Conservation (phyloP, 148 eudicot genomes). For the Nyssa sinensis region DNA sequence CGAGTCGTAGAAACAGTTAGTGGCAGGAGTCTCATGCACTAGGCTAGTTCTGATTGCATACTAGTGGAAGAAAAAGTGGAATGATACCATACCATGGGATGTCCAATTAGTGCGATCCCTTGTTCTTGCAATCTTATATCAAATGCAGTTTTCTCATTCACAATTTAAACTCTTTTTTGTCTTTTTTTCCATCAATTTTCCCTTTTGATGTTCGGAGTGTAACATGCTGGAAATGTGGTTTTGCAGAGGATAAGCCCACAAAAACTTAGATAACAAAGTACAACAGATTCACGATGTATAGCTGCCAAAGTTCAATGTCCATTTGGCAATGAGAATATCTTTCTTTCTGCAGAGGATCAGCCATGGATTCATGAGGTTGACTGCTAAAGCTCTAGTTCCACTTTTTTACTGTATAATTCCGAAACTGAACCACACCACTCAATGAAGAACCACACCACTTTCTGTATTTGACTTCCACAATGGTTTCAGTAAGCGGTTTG, state of each 20-base stretch:
- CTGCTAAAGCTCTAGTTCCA: no score
- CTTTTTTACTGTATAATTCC: neutral
- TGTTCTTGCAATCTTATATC: neutral
- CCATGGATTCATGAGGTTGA: no score
- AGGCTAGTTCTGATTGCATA: no score
- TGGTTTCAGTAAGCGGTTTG: neutral
- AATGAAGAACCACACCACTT: neutral
- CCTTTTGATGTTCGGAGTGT: neutral
- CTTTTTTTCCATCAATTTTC: neutral
- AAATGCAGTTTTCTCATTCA: neutral
- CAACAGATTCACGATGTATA: neutral
- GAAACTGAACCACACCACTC: neutral
- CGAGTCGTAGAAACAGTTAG: no score
- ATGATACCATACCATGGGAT: neutral
- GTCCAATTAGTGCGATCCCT: neutral
- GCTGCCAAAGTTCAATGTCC: neutral
- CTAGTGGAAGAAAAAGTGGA: no score
- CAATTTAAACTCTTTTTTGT: neutral
- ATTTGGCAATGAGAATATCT: no score
- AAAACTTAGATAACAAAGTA: neutral
- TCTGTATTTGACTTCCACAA: no score
- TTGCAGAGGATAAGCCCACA: conserved; percentile 18
- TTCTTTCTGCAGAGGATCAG: no score
- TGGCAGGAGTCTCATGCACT: no score
- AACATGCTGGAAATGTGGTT: neutral